phyloP scores from a whole-genome alignment of 192 early-diverging fungal genomes.

The Endogone sp. region DNA sequence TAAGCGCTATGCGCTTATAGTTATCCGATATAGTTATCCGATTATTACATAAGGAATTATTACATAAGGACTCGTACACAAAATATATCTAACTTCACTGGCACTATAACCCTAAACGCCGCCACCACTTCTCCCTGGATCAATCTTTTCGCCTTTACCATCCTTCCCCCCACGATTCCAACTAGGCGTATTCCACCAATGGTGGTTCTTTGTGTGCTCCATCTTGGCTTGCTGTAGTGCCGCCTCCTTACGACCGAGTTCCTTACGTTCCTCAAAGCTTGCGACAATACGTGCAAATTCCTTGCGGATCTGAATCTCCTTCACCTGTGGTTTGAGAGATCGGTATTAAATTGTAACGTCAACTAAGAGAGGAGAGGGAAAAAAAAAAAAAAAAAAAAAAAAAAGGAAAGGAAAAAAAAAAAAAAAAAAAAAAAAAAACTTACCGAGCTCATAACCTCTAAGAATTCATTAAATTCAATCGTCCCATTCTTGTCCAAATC shows the following conservation, averaged over 20 bases:
- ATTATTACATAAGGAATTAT: no score
- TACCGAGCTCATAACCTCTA: slow-evolving; percentile 54
- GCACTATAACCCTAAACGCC: slow-evolving; percentile 48
- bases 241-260: background rate
- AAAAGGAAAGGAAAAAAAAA: no score
- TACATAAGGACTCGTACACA: no score
- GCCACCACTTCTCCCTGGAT: slow-evolving; percentile 36
- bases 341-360: no score
- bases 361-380: no score
- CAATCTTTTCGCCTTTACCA: slow-evolving; percentile 25
- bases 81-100: no score
- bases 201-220: background rate
- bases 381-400: no score
- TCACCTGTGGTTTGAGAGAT: no score
- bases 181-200: background rate
- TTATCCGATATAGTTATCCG: no score
- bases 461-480: slow-evolving; percentile 71
- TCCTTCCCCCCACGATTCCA: slow-evolving; percentile 1
- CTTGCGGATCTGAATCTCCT: slow-evolving; percentile 47
- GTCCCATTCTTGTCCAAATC: slow-evolving; percentile 46
- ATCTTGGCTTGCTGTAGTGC: background rate
- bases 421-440: background rate
- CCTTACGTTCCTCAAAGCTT: background rate
- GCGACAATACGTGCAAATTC: slow-evolving; percentile 41
- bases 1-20: no score